Evolutionary conservation across 306 rosid genomes (phyloP).

Genomic region (Sphenostylis stenocarpa): DNA sequence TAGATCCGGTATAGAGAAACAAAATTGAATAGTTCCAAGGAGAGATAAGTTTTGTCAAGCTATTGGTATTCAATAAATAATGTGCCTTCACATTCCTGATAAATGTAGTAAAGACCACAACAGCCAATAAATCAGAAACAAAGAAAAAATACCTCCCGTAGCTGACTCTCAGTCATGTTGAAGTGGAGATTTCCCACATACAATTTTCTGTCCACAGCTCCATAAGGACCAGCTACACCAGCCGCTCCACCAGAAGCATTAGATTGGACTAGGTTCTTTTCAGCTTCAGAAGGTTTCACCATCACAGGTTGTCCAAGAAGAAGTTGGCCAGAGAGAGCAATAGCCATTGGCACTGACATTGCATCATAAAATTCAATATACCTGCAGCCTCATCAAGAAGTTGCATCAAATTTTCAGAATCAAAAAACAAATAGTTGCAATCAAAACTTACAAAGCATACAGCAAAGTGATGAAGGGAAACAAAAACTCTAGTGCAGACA

Average conservation of each 20-base stretch:
- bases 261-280: slow-evolving; percentile 96
- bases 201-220: slow-evolving; percentile 91
- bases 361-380: slow-evolving; percentile 98
- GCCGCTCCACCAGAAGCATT: slow-evolving; percentile 70
- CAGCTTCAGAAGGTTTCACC: slow-evolving; percentile 99
- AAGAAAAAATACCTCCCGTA: slow-evolving; percentile 70
- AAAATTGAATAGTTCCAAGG: background rate
- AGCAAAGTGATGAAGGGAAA: slow-evolving; percentile 78
- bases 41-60: slow-evolving; percentile 5
- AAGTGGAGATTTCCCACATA: slow-evolving; percentile 98
- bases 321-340: slow-evolving; percentile 94
- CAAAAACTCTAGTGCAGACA: slow-evolving; percentile 84
- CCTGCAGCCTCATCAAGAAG: slow-evolving; percentile 68
- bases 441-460: slow-evolving; percentile 79
- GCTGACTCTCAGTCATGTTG: slow-evolving; percentile 95
- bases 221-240: slow-evolving; percentile 79
- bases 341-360: slow-evolving; percentile 99
- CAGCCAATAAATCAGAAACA: background rate
- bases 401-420: slow-evolving; percentile 57
- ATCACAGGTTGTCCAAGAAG: slow-evolving; percentile 96
- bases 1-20: background rate
- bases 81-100: background rate
- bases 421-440: slow-evolving; percentile 35
- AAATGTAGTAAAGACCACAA: background rate
- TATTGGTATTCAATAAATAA: slow-evolving; percentile 4